Percentiles rank a stretch among this genome's conserved stretches.
phyloP scores from a whole-genome alignment of 2,329 filamentous ascomycete species.

The Passalora sequoiae region DNA sequence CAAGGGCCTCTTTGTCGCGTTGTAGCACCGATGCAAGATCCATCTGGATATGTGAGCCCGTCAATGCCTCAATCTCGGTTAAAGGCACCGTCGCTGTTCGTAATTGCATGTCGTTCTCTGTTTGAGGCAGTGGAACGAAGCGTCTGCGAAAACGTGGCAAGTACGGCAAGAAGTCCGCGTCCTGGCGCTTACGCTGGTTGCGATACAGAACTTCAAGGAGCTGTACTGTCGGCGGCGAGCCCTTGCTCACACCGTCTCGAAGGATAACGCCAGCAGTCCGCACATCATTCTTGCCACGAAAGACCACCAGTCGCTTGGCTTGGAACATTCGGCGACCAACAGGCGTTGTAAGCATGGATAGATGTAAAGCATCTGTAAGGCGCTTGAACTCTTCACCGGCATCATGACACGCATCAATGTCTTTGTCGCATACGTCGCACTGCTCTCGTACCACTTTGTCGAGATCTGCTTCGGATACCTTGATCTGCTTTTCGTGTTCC shows the following conservation, averaged over 20 bases:
- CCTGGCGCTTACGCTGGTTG: slow-evolving; percentile 62
- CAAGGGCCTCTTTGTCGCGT: slow-evolving; percentile 44
- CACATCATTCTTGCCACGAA: slow-evolving; percentile 70
- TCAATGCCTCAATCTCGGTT: slow-evolving; percentile 77
- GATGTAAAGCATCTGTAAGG: slow-evolving; percentile 75
- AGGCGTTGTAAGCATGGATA: slow-evolving; percentile 70
- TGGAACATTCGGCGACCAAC: slow-evolving; percentile 75
- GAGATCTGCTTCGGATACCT: slow-evolving; percentile 83
- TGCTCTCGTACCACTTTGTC: slow-evolving; percentile 82
- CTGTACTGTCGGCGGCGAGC: slow-evolving; percentile 64
- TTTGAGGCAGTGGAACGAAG: slow-evolving; percentile 63
- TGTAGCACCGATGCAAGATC: slow-evolving; percentile 38
- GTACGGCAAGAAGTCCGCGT: slow-evolving; percentile 83
- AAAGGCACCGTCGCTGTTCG: slow-evolving; percentile 67
- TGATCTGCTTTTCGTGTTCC: slow-evolving; percentile 92
- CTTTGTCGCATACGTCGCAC: slow-evolving; percentile 74
- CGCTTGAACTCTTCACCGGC: slow-evolving; percentile 74
- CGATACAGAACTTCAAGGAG: slow-evolving; percentile 67
- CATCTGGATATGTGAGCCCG: slow-evolving; percentile 53
- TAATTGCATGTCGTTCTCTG: slow-evolving; percentile 61
- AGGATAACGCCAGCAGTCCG: slow-evolving; percentile 77
- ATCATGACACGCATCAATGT: slow-evolving; percentile 75
- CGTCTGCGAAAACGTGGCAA: slow-evolving; percentile 63
- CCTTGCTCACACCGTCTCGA: slow-evolving; percentile 65
- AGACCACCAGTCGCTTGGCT: slow-evolving; percentile 72